Conservation (phyloP, 345 rosid genomes). For the Salix purpurea region DNA sequence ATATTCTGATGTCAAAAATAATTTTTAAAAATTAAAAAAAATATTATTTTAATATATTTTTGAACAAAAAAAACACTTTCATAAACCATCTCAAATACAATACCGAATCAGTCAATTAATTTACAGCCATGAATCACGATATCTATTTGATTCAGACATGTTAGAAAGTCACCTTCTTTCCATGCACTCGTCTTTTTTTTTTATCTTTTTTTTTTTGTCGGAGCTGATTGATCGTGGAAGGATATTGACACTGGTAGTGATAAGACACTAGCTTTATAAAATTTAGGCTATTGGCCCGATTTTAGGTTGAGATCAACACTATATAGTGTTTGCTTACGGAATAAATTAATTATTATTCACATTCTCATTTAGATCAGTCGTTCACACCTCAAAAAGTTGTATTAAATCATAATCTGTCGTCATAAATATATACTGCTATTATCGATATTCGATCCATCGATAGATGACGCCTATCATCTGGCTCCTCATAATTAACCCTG, state of each 20-base stretch:
- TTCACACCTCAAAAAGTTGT: background rate
- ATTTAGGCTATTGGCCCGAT: background rate
- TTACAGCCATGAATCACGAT: background rate
- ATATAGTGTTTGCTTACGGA: no score
- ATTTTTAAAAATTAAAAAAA: no score
- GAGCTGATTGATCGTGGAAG: background rate
- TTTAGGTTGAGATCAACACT: background rate
- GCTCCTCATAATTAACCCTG: background rate
- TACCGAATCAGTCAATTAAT: no score
- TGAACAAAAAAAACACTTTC: no score
- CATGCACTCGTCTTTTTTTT: background rate
- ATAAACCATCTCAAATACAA: no score
- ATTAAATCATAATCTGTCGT: background rate
- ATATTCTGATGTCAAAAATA: no score
- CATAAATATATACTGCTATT: background rate
- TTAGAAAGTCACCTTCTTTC: background rate
- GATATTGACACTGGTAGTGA: background rate
- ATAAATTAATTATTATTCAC: background rate
- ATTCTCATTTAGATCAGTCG: background rate
- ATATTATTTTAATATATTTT: no score
- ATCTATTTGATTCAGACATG: background rate
- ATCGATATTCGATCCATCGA: background rate
- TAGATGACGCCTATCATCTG: background rate
- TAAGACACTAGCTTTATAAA: background rate
- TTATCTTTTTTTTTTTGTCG: background rate